A percentile compares a stretch with the other conserved stretches of the same genome.
Conservation (phyloP, 2,329 filamentous ascomycete genomes). For the Ophiostoma piceae region DNA sequence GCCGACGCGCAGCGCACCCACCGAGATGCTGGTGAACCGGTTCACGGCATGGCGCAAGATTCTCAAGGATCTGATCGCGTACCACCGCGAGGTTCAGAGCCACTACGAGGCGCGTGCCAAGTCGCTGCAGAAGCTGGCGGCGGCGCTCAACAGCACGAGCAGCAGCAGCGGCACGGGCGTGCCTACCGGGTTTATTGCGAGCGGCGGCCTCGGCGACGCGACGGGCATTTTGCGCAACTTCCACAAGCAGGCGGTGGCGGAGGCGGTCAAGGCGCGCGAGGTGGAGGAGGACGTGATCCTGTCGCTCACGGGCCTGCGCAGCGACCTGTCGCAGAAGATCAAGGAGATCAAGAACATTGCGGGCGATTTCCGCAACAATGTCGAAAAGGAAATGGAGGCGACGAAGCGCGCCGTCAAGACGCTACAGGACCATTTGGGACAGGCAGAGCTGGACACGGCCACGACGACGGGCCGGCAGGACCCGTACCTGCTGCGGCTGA, state of each 20-base stretch:
- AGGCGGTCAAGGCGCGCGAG: conserved; percentile 82
- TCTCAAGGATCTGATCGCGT: conserved; percentile 87
- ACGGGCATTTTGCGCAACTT: conserved; percentile 73
- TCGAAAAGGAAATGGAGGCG: conserved; percentile 87
- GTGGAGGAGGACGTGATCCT: conserved; percentile 89
- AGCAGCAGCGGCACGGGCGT: conserved; percentile 34
- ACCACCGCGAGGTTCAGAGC: conserved; percentile 85
- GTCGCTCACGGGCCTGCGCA: conserved; percentile 77
- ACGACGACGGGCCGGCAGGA: conserved; percentile 79
- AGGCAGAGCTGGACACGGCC: conserved; percentile 71
- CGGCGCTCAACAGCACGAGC: conserved; percentile 73
- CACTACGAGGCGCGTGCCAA: conserved; percentile 86
- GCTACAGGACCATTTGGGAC: conserved; percentile 74
- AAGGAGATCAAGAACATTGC: conserved; percentile 95
- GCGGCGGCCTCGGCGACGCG: conserved; percentile 83
- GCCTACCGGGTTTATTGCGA: conserved; percentile 69
- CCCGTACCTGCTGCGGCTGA: conserved; percentile 79
- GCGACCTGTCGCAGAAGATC: conserved; percentile 89
- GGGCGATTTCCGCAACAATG: conserved; percentile 93
- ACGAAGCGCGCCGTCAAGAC: conserved; percentile 74
- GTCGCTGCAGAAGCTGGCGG: conserved; percentile 73
- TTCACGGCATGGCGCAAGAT: conserved; percentile 97
- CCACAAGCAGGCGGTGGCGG: conserved; percentile 72
- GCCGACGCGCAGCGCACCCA: conserved; percentile 80
- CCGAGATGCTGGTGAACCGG: conserved; percentile 76